Evolutionary conservation across 1,284 basidiomycete species (phyloP).

Genomic region (Kwoniella shivajii): DNA sequence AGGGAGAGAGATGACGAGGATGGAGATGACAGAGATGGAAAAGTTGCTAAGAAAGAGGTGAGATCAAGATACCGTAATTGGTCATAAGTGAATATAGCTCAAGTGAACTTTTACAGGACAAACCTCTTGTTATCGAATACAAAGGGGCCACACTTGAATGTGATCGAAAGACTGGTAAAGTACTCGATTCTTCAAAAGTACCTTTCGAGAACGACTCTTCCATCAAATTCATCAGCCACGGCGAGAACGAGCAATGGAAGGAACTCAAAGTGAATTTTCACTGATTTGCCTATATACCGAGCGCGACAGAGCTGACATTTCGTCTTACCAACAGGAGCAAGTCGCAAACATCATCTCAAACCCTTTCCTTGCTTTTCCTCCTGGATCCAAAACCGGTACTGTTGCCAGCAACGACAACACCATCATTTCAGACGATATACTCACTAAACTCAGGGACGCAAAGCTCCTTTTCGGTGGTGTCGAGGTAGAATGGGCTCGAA

Average conservation of each 20-base stretch:
- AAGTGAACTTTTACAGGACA: slow-evolving; percentile 61
- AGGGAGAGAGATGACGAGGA: slow-evolving; percentile 51
- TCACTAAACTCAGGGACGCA: slow-evolving; percentile 54
- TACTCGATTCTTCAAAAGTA: slow-evolving; percentile 46
- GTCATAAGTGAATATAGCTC: slow-evolving; percentile 22
- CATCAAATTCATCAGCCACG: slow-evolving; percentile 48
- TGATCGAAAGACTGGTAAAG: slow-evolving; percentile 64
- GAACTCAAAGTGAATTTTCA: slow-evolving; percentile 55
- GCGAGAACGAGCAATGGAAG: slow-evolving; percentile 56
- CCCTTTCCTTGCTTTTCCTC: slow-evolving; percentile 50
- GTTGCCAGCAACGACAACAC: slow-evolving; percentile 54
- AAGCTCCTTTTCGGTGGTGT: slow-evolving; percentile 55
- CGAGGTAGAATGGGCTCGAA: slow-evolving; percentile 44
- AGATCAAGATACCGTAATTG: slow-evolving; percentile 18
- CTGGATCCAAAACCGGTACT: slow-evolving; percentile 52
- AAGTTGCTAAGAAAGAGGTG: slow-evolving; percentile 61
- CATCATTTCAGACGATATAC: slow-evolving; percentile 55
- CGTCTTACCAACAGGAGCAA: slow-evolving; percentile 25
- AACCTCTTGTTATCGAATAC: slow-evolving; percentile 55
- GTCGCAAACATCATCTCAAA: slow-evolving; percentile 30
- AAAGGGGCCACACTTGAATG: slow-evolving; percentile 68
- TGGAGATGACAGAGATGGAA: slow-evolving; percentile 48
- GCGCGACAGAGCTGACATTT: background rate
- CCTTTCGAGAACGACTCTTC: slow-evolving; percentile 54
- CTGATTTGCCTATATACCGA: background rate